Conservation (phyloP, 1,284 basidiomycete genomes). For the Malassezia vespertilionis region DNA sequence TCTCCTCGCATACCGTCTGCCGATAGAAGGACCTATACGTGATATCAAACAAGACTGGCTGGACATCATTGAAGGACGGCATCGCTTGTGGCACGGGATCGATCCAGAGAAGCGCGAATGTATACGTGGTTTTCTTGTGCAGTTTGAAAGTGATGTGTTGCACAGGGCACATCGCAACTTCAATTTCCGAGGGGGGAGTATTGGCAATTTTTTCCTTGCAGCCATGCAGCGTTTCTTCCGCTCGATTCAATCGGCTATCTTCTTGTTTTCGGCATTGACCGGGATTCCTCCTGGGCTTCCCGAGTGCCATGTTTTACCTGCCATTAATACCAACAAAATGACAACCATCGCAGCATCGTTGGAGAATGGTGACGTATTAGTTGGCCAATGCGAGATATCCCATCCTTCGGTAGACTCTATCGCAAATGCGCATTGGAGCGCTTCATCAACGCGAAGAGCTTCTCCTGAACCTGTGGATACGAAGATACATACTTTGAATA, state of each 20-base stretch:
- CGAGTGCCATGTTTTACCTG: constrained; percentile 65
- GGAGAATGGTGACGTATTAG: constrained; percentile 51
- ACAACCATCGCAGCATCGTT: constrained; percentile 90
- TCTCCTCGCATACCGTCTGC: constrained; percentile 70
- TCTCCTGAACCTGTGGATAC: not conserved
- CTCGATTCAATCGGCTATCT: constrained; percentile 68
- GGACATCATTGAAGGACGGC: constrained; percentile 80
- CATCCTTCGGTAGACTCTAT: constrained; percentile 55
- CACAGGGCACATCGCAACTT: constrained; percentile 56
- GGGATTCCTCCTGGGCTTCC: constrained; percentile 49
- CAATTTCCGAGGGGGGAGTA: constrained; percentile 38
- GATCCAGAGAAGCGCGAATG: constrained; percentile 83
- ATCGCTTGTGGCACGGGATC: constrained; percentile 73
- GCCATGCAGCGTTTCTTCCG: constrained; percentile 40
- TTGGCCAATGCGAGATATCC: constrained; percentile 94
- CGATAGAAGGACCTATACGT: constrained; percentile 58
- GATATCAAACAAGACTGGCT: constrained; percentile 80
- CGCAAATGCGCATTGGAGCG: not conserved
- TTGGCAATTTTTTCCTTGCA: constrained; percentile 40
- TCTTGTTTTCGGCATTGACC: constrained; percentile 84
- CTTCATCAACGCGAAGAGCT: not conserved
- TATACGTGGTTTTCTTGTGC: constrained; percentile 60
- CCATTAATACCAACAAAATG: constrained; percentile 86
- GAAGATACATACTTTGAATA: too few relatives aligned
- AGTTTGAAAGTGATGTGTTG: constrained; percentile 76